Conservation (phyloP, 768 basidiomycete genomes). For the Lyophyllum shimeji region DNA sequence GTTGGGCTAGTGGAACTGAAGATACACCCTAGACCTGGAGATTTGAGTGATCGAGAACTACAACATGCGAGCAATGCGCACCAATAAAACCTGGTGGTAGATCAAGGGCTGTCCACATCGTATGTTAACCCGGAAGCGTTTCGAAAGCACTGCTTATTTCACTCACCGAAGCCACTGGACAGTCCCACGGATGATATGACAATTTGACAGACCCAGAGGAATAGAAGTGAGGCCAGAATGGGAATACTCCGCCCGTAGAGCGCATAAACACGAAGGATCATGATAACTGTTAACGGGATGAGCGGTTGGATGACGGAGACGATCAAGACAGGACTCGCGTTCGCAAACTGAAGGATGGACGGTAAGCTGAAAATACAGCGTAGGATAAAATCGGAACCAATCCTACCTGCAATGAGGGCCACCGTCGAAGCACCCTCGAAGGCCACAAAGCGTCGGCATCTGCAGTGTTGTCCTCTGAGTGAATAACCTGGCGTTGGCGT, state of each 20-base stretch:
- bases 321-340: conserved; percentile 10
- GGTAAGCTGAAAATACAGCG: not conserved
- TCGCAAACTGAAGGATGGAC: conserved; percentile 18
- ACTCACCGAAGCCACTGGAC: conserved; percentile 24
- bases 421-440: conserved; percentile 29
- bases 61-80: not conserved
- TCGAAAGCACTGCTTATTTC: not conserved
- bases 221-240: conserved; percentile 19
- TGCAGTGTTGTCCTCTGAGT: not conserved
- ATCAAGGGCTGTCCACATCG: conserved; percentile 16
- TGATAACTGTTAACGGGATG: conserved; percentile 21
- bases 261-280: conserved; percentile 32
- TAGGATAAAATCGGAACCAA: not conserved
- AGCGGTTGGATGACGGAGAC: not conserved
- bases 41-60: not conserved
- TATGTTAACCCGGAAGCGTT: not conserved
- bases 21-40: conserved; percentile 22
- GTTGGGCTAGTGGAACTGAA: conserved; percentile 19
- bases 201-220: conserved; percentile 25
- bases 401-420: conserved; percentile 24
- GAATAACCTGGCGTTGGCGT: not conserved
- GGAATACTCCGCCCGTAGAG: conserved; percentile 21
- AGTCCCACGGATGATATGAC: conserved; percentile 22
- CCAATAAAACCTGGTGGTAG: conserved; percentile 25
- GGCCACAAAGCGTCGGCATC: conserved; percentile 25